Conservation (phyloP, 73 alveolate species). For the Stentor roeselii region DNA sequence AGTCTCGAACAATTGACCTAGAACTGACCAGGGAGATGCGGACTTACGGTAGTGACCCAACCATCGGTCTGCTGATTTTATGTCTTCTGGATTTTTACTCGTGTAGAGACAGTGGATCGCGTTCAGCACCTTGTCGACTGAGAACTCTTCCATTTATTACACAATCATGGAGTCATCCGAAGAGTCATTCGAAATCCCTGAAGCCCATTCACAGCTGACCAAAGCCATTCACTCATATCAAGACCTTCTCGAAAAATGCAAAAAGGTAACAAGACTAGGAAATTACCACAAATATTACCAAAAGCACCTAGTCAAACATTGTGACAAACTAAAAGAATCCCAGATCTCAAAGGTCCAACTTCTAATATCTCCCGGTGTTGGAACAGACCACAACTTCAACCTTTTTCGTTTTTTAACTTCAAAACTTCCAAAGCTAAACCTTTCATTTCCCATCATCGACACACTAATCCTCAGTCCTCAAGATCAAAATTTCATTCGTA, state of each 20-base stretch:
- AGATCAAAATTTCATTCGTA: neutral
- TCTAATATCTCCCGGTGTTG: neutral
- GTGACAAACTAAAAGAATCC: neutral
- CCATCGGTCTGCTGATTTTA: neutral
- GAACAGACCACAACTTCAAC: neutral
- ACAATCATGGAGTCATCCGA: too few species aligned
- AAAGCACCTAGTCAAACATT: neutral
- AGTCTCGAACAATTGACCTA: neutral
- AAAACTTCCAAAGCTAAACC: too few species aligned
- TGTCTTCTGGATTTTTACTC: neutral
- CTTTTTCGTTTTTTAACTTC: too few species aligned
- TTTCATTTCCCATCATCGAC: neutral
- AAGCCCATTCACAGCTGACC: too few species aligned
- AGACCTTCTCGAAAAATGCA: neutral
- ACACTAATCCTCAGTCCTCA: neutral
- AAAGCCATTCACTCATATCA: neutral
- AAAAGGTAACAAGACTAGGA: neutral
- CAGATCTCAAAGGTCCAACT: neutral
- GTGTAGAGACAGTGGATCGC: constrained; percentile 8
- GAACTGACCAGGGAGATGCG: neutral
- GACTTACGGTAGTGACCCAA: neutral
- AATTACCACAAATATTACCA: neutral
- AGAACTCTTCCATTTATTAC: constrained; percentile 15
- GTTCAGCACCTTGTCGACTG: constrained; percentile 10
- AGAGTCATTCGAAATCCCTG: too few species aligned